Evolutionary conservation across 805 yeast genomes (phyloP), one percentile per base, ranked within the genome.

Genomic region (Teunomyces tritomae): DNA sequence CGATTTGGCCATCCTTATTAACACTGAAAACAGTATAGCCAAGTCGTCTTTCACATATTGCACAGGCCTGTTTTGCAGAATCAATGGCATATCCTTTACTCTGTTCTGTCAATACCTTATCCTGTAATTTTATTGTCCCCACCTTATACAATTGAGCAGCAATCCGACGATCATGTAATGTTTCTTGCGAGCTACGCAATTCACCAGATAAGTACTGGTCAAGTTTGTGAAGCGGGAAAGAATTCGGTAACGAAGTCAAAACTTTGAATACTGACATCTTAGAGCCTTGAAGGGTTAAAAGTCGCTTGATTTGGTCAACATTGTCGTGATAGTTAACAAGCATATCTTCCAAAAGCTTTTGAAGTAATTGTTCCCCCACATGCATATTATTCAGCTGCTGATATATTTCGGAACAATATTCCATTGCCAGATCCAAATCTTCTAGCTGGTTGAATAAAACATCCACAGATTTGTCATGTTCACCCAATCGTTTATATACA

Each of bases 391-490:
- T 71, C 1, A 66, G 63, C 36, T 53, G 59, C 26, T 45, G 48
- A 50, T 75, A 78, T 0, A 87, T 66, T 3, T 68, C 68, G 1
- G 76, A 63, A 51, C 94, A 84, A 56, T 87, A 87, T 2, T 66
- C 59, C 50, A 85, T 75, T 0, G 96, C 87, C n/a, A 71, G 67
- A 16, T 64, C 64, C 42, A 79, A 74, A 57, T 85, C 85, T 3
- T 77, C 65, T 39, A 87, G 63, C 16, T 82, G 81, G 43, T 78
- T 73, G 41, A 80, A 81, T 24, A 83, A 71, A 2, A 89, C 77
- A 46, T 80, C 79, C 13, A 92, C 66, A 0, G 89, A 84, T 43
- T 80, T 76, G 8, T 75, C 73, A 58, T 87, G 88, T 45, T 80
- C 80, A 1, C 80, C 83, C 37, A 86, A 57, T 49, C 80, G 76